Conservation (phyloP, 2,329 filamentous ascomycete species). For the Tolypocladium paradoxum region DNA sequence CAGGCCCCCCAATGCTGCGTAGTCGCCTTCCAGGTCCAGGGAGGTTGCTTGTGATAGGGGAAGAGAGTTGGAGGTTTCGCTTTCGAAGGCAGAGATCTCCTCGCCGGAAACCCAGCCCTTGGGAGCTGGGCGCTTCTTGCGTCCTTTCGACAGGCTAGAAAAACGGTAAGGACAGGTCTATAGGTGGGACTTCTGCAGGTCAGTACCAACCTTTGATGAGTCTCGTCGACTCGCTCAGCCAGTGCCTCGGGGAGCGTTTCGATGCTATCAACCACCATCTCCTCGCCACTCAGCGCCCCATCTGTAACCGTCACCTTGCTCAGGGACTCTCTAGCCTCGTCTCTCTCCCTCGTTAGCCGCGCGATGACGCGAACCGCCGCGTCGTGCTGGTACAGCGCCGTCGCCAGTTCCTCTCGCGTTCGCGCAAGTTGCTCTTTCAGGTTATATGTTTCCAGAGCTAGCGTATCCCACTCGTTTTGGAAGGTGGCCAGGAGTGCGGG, state of each 20-base stretch:
- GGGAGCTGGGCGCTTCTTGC: conserved; percentile 81
- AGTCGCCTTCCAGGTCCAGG: conserved; percentile 42
- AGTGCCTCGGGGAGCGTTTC: conserved; percentile 65
- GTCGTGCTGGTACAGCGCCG: conserved; percentile 92
- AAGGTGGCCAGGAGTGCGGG: conserved; percentile 88
- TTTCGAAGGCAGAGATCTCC: conserved; percentile 44
- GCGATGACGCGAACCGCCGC: conserved; percentile 94
- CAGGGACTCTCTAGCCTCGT: conserved; percentile 83
- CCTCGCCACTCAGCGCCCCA: conserved; percentile 54
- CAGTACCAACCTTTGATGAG: conserved; percentile 61
- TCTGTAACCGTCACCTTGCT: conserved; percentile 69
- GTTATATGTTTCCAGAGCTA: conserved; percentile 85
- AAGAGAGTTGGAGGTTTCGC: conserved; percentile 32
- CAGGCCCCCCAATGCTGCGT: conserved; percentile 65
- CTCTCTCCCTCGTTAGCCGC: conserved; percentile 77
- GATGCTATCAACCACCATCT: conserved; percentile 79
- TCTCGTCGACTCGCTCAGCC: conserved; percentile 63
- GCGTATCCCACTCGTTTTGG: conserved; percentile 95
- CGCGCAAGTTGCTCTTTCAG: conserved; percentile 81
- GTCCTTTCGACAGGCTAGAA: conserved; percentile 70
- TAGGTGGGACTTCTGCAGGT: background rate
- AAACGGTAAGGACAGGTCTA: conserved; percentile 5
- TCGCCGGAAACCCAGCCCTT: conserved; percentile 75
- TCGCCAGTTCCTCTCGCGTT: conserved; percentile 86
- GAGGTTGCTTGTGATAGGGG: conserved; percentile 38